Base-by-base conservation (phyloP, 805 yeast genomes). In the Saccharomycopsis amapae region DNA sequence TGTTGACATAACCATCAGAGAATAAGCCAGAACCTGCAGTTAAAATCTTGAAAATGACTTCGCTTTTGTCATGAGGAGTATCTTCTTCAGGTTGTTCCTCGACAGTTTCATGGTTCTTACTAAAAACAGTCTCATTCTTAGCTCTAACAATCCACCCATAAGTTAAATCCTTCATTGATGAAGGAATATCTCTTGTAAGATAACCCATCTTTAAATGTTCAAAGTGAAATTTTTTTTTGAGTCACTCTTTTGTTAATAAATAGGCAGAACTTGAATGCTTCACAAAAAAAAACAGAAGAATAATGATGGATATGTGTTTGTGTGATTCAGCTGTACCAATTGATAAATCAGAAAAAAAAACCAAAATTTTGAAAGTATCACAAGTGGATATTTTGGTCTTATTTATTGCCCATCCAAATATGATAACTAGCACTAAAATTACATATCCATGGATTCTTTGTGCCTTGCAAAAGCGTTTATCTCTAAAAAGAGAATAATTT, bases 21-120 rank as follows among this genome's bases (percentile, higher is more conserved):
- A 89, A 88, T 38, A 89, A 71, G 45, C 96, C 97, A 0, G 96
- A 93, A 52, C 97, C 97, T 1, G 95, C 80, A 10, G 86, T 80
- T 52, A 83, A 69, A 41, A 85, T 78, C 4, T 93, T 79, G 82
- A 87, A 75, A 53, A 64, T 58, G 5, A 58, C 51, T 28, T 52
- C 60, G 24, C 43, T 24, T 37, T 47, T 53, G 13, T 44, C 48
- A 28, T 53, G 25, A 35, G 26, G 51, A 30, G 53, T 56, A 34
- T 57, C 57, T 30, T 55, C 54, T 30, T 57, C 53, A 30, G 59
- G 62, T 22, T 59, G 62, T 3, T 59, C 55, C 12, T 58, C 56
- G 35, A 49, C 53, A 30, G 53, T 44, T 23, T 55, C 55, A 7
- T 44, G 45, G 10, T 30, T 20, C 37, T 67, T 69, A 40, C 57